Evolutionary conservation across 2,329 filamentous ascomycete genomes (phyloP).

Genomic region (Bipolaris bicolor): DNA sequence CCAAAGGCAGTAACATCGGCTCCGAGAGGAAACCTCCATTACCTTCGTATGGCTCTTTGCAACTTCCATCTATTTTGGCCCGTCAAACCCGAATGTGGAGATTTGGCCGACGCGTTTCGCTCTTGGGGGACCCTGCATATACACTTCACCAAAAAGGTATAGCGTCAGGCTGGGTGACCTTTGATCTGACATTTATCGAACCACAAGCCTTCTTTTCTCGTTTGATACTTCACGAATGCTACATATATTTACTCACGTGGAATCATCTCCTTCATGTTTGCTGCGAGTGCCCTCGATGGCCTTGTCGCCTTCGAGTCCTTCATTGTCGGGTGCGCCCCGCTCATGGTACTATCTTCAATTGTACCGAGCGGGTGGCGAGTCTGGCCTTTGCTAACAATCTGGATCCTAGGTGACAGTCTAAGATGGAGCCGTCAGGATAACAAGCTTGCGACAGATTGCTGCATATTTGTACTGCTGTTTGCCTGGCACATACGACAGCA

Average conservation of each 20-base stretch:
- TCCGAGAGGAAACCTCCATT: not conserved
- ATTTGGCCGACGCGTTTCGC: constrained; percentile 1
- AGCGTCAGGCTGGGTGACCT: constrained; percentile 20
- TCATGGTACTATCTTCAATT: constrained; percentile 8
- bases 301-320: constrained; percentile 19
- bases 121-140: constrained; percentile 22
- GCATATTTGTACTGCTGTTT: constrained; percentile 22
- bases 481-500: constrained; percentile 14
- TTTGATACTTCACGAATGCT: constrained; percentile 5
- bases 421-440: constrained; percentile 28
- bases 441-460: constrained; percentile 28
- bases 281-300: constrained; percentile 15
- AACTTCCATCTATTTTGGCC: not conserved
- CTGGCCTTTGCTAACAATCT: constrained; percentile 30
- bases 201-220: constrained; percentile 6
- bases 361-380: constrained; percentile 18
- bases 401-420: constrained; percentile 23
- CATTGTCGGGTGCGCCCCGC: constrained; percentile 13
- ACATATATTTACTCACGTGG: constrained; percentile 12
- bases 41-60: not conserved
- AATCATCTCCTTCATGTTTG: constrained; percentile 19
- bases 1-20: not conserved
- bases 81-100: not conserved
- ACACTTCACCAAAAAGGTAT: constrained; percentile 28
- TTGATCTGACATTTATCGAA: constrained; percentile 14